Conservation (phyloP, 2,329 filamentous ascomycete species). For the Fusarium sp. region DNA sequence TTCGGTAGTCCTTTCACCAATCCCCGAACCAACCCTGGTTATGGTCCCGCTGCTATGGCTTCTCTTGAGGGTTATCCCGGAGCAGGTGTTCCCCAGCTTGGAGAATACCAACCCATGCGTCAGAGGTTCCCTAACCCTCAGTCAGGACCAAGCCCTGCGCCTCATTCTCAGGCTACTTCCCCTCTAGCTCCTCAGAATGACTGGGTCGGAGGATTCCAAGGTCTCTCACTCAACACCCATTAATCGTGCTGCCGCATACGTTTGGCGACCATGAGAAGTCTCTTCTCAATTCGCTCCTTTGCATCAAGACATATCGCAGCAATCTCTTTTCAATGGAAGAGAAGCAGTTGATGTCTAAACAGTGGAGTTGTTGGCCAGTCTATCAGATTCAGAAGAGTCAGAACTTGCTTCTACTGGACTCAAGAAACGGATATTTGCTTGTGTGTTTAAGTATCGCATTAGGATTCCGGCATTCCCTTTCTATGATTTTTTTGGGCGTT, state of each 20-base stretch:
- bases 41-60: conserved; percentile 46
- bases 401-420: conserved; percentile 23
- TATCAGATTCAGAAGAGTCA: conserved; percentile 16
- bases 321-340: conserved; percentile 8
- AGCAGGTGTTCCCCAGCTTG: conserved; percentile 51
- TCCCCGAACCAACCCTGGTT: conserved; percentile 48
- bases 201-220: conserved; percentile 75
- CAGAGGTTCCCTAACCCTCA: conserved; percentile 60
- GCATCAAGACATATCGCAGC: conserved; percentile 3
- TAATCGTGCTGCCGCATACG: conserved; percentile 47
- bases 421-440: conserved; percentile 25
- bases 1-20: conserved; percentile 51
- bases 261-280: conserved; percentile 13
- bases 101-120: conserved; percentile 61
- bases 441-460: conserved; percentile 10
- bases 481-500: conserved; percentile 41
- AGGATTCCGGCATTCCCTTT: conserved; percentile 26
- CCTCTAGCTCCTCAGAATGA: conserved; percentile 63
- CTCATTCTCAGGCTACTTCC: conserved; percentile 55
- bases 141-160: conserved; percentile 51
- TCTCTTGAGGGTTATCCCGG: conserved; percentile 49
- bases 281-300: conserved; percentile 22
- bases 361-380: conserved; percentile 20
- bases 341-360: conserved; percentile 14
- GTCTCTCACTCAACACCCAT: conserved; percentile 76